These are phyloP conservation scores for Calonectria pauciramosa DNA, from an alignment of 2,329 filamentous ascomycete species.

Conservation along the genomic window DNA sequence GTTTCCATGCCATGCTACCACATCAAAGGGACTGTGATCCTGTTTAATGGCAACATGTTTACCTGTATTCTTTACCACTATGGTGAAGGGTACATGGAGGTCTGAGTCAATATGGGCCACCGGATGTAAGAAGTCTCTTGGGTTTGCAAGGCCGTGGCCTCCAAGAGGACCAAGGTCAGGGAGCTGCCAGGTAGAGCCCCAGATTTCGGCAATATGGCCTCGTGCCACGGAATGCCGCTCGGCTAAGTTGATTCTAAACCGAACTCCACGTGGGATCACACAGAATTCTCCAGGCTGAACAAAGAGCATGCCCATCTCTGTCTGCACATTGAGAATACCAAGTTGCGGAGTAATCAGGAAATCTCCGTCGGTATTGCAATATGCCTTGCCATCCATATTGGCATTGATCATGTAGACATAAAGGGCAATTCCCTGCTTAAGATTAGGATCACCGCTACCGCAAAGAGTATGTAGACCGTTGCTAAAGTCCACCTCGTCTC, in stretches of 20 bases:
- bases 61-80: constrained; percentile 73
- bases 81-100: constrained; percentile 55
- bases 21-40: constrained; percentile 76
- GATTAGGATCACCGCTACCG: not conserved
- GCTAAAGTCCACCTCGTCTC: not conserved
- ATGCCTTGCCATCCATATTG: not conserved
- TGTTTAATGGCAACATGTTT: constrained; percentile 72
- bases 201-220: not conserved
- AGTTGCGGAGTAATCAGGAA: not conserved
- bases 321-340: constrained; percentile 75
- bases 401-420: not conserved
- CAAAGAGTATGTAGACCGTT: not conserved
- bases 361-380: not conserved
- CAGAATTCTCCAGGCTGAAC: constrained; percentile 76
- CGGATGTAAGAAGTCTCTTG: not conserved
- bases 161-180: not conserved
- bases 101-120: not conserved
- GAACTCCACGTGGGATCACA: constrained; percentile 73
- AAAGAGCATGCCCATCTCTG: constrained; percentile 73
- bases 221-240: not conserved
- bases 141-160: not conserved
- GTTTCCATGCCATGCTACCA: constrained; percentile 78
- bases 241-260: not conserved
- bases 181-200: not conserved
- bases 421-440: not conserved